Percentiles rank a stretch among this genome's conserved stretches.
Evolutionary conservation across 495 filamentous ascomycete species (phyloP).

Genomic region (Extremus antarcticus): DNA sequence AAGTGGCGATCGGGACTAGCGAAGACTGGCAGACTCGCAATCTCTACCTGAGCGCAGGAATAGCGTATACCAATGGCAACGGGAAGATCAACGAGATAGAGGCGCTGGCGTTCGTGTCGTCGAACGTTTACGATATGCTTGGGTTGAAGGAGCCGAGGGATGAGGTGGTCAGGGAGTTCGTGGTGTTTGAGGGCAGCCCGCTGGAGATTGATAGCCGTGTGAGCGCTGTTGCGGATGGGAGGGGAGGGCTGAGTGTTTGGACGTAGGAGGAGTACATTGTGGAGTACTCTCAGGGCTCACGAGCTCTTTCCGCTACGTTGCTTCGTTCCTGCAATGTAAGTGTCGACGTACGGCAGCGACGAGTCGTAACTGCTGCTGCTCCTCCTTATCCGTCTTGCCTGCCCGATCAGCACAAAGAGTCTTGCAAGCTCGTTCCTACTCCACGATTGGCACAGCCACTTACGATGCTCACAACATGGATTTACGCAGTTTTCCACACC

Average conservation of each 20-base stretch:
- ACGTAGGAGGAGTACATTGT: too few species aligned
- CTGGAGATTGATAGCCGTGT: conserved; percentile 23
- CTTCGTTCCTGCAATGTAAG: too few species aligned
- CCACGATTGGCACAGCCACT: background rate
- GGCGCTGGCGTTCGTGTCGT: conserved; percentile 36
- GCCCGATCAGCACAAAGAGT: background rate
- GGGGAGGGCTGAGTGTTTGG: conserved; percentile 4
- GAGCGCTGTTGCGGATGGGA: conserved; percentile 12
- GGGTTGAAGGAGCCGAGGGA: conserved; percentile 25
- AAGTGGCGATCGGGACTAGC: conserved; percentile 35
- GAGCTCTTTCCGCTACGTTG: too few species aligned
- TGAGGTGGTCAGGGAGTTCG: conserved; percentile 9
- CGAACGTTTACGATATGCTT: conserved; percentile 40
- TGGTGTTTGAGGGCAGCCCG: conserved; percentile 23
- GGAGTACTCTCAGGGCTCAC: too few species aligned
- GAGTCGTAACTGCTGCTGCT: background rate
- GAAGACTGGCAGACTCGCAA: conserved; percentile 43
- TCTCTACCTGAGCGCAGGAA: conserved; percentile 38
- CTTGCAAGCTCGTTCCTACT: background rate
- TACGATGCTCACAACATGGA: too few species aligned
- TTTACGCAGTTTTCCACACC: too few species aligned
- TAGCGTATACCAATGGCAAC: conserved; percentile 37
- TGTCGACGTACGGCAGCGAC: background rate
- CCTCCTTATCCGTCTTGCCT: background rate
- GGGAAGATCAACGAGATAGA: conserved; percentile 31